Conservation (phyloP, 345 rosid species). For the Heritiera littoralis region DNA sequence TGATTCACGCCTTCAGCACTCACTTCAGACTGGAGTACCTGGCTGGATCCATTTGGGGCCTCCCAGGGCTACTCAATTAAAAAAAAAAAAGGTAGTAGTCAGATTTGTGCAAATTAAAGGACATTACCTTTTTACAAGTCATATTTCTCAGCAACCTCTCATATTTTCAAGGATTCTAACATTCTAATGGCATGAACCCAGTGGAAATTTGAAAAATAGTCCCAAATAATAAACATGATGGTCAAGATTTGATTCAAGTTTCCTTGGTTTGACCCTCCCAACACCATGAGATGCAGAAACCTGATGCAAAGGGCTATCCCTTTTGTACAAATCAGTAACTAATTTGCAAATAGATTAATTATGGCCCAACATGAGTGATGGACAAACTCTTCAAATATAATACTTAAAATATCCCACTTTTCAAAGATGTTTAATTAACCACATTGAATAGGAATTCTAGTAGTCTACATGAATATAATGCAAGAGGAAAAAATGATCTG, state of each 20-base stretch:
- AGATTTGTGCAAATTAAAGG: conserved; percentile 12
- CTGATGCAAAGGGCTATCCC: background rate
- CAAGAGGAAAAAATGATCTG: background rate
- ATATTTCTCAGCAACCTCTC: background rate
- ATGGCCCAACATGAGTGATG: background rate
- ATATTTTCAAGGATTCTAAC: background rate
- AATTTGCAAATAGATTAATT: background rate
- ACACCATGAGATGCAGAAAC: background rate
- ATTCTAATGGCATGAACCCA: background rate
- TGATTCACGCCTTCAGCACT: conserved; percentile 40
- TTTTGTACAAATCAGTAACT: background rate
- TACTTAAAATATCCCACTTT: background rate
- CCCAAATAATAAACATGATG: background rate
- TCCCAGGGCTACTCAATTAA: conserved; percentile 76
- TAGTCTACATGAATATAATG: conserved; percentile 11
- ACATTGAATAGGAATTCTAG: conserved; percentile 13
- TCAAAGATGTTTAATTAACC: conserved; percentile 8
- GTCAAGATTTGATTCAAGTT: background rate
- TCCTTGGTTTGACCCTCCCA: background rate
- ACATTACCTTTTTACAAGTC: background rate
- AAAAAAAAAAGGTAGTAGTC: background rate
- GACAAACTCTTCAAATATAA: conserved; percentile 1
- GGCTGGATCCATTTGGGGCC: conserved; percentile 47
- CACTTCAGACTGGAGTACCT: conserved; percentile 35
- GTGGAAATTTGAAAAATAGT: conserved; percentile 2